Evolutionary conservation across 495 filamentous ascomycete species (phyloP), one percentile per base, ranked within the genome.

Genomic region (Penicillium coprophilum): DNA sequence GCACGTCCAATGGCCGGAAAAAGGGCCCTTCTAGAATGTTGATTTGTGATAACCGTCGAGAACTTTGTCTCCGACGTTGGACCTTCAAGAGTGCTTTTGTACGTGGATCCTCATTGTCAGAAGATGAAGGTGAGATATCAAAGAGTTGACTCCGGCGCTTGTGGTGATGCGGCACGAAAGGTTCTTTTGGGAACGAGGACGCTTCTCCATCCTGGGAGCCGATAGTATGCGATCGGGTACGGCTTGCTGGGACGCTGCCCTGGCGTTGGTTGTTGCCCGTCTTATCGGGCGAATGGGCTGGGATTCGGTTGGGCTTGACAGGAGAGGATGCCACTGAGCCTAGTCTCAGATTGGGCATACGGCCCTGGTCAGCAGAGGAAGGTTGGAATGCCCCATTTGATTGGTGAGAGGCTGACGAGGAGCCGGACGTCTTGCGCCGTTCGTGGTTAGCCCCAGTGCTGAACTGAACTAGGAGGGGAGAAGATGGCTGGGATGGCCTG

Each of bases 71-170:
- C 27, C 92, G 87, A 31, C 92, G 80, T 65, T 97, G 94, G 13
- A 97, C 92, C 53, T 95, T 89, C n/a, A 97, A 80, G 19, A 97
- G 78, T 31, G 92, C 92, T 66, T 91, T 96, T 3, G 90, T 86
- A 61, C 93, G 87, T 15, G 92, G 86, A 34, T 95, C 92, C 68
- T 98, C 94, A 59, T 96, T 97, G 67, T 98, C 94, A 0, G 94
- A 98, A 0, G 95, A 97, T 0, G 94, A 97, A 27, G 94, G 94
- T 4, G 95, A 97, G 70, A 96, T 87, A 66, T 97, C 95, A 62
- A 96, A 90, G 8, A 97, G 86, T 67, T 96, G 93, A 67, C 92
- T 97, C 60, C 92, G 83, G 27, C 92, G 89, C 70, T 97, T 96
- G 64, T 91, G 83, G 56, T 96, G 92, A 28, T 84, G 79, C 0